A percentile compares a stretch with the other conserved stretches of the same genome.
Conservation (phyloP, 2,329 filamentous ascomycete species). For the Chaetomiaceae sp. region DNA sequence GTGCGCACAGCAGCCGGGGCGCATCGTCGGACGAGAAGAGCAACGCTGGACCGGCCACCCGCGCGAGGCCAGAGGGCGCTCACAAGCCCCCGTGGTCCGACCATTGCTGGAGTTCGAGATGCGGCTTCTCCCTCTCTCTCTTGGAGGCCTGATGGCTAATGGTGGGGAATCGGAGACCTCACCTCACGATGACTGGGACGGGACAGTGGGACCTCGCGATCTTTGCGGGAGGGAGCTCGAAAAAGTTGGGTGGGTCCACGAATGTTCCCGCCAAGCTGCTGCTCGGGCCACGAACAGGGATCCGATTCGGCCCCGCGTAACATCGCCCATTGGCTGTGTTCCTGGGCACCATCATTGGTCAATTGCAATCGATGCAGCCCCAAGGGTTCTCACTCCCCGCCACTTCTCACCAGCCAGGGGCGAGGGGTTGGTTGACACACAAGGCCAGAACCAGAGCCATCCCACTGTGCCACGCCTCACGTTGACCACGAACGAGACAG, state of each 20-base stretch:
- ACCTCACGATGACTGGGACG: too few relatives aligned
- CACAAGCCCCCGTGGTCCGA: slow-evolving; percentile 15
- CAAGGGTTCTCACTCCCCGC: slow-evolving; percentile 9
- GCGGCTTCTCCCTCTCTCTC: slow-evolving; percentile 6
- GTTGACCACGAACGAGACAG: neutral
- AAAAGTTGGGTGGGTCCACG: slow-evolving; percentile 12
- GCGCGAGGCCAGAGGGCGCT: slow-evolving; percentile 12
- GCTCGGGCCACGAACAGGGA: slow-evolving; percentile 3
- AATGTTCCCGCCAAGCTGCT: slow-evolving; percentile 5
- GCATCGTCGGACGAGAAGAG: slow-evolving; percentile 6
- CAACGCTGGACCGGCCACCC: slow-evolving; percentile 1
- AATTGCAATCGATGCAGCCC: slow-evolving; percentile 15
- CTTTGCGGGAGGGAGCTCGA: slow-evolving; percentile 4
- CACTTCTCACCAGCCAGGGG: neutral
- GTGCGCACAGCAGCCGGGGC: slow-evolving; percentile 5
- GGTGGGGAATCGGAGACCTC: slow-evolving; percentile 14
- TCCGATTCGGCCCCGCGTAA: slow-evolving; percentile 5
- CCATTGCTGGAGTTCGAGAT: slow-evolving; percentile 12
- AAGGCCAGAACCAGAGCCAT: too few relatives aligned
- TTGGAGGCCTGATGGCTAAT: neutral
- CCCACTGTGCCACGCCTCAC: too few relatives aligned
- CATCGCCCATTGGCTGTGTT: slow-evolving; percentile 13
- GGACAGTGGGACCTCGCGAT: neutral
- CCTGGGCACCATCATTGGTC: slow-evolving; percentile 12
- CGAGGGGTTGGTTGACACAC: neutral